Conservation (phyloP, 768 basidiomycete genomes). For the Pleurotus pulmonarius region DNA sequence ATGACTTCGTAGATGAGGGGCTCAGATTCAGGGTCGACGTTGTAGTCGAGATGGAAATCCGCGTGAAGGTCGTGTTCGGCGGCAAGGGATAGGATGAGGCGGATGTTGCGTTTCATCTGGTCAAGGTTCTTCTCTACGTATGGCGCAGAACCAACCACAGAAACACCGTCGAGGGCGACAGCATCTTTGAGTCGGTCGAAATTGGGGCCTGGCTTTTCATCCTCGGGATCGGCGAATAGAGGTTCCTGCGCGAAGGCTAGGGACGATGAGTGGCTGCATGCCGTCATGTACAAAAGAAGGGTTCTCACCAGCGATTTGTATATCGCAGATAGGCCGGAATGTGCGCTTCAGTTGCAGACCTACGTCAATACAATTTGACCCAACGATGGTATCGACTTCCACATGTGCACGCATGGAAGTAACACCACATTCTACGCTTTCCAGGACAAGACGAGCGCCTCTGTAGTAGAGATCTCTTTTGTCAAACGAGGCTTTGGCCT, state of each 20-base stretch:
- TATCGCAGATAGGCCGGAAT: conserved; percentile 42
- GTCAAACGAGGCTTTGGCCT: conserved; percentile 48
- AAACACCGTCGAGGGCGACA: conserved; percentile 33
- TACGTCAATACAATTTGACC: conserved; percentile 48
- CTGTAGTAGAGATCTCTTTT: conserved; percentile 45
- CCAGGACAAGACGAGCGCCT: conserved; percentile 48
- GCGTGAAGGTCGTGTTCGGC: conserved; percentile 34
- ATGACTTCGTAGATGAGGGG: conserved; percentile 58
- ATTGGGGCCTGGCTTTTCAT: conserved; percentile 38
- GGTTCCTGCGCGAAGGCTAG: conserved; percentile 63
- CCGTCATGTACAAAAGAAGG: not conserved
- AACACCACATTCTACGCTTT: conserved; percentile 59
- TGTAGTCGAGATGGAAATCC: conserved; percentile 71
- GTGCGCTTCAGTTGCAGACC: conserved; percentile 45
- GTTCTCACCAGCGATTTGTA: conserved; percentile 53
- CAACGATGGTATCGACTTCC: conserved; percentile 56
- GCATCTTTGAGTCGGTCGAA: conserved; percentile 41
- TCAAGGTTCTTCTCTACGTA: conserved; percentile 53
- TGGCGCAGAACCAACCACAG: conserved; percentile 60
- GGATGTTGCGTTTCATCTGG: conserved; percentile 51
- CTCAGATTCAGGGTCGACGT: conserved; percentile 45
- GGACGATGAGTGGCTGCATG: not conserved
- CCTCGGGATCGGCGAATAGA: conserved; percentile 35
- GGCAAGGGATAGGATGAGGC: conserved; percentile 47
- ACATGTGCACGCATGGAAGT: conserved; percentile 68